Base-by-base conservation (phyloP, 345 rosid species). In the Corchorus olitorius region DNA sequence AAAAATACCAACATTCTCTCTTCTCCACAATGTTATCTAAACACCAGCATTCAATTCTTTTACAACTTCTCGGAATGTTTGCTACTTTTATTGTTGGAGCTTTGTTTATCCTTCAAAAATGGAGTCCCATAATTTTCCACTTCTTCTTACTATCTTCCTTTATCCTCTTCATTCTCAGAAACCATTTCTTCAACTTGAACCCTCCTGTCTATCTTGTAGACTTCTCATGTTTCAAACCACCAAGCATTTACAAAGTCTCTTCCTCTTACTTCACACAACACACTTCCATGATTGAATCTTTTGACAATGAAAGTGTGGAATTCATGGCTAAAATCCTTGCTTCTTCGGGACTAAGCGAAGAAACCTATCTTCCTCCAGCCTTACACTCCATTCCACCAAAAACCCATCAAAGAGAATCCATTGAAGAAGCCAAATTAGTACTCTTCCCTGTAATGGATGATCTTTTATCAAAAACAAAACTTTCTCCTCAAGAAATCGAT, bases 341-440 rank as follows among this genome's bases (percentile, higher is more conserved):
- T 46, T 83, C 85, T 63, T 86, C 89, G 0, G 89, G 93, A 27
- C 84, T 71, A 46, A 72, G 93, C 62, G 68, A 86, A 50, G 82
- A 87, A 50, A 87, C 93, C 2, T 83, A 77, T 75, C 88, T 89
- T 41, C 93, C 93, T 80, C 93, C 93, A 13, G 82, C 83, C 2
- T 76, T 87, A 7, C 93, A 87, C 69, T 67, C 68, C 76, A 79
- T 84, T 70, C 93, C 93, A 16, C 93, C 90, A 0, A 84, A 78
- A 76, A 77, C 86, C 73, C 73, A 72, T 20, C 83, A 81, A 41
- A 75, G 17, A 55, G 85, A 87, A 54, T 80, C 86, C 75, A 76
- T 84, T 54, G 60, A 76, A 45, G 93, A 89, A 82, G 89, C 61
- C 2, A 66, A 87, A 72, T 86, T 84, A 87, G 83, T 82, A 52